Evolutionary conservation across 108 stramenopile species (phyloP), one percentile per base, ranked within the genome.

Genomic region (Pseudonitzschia pungens): DNA sequence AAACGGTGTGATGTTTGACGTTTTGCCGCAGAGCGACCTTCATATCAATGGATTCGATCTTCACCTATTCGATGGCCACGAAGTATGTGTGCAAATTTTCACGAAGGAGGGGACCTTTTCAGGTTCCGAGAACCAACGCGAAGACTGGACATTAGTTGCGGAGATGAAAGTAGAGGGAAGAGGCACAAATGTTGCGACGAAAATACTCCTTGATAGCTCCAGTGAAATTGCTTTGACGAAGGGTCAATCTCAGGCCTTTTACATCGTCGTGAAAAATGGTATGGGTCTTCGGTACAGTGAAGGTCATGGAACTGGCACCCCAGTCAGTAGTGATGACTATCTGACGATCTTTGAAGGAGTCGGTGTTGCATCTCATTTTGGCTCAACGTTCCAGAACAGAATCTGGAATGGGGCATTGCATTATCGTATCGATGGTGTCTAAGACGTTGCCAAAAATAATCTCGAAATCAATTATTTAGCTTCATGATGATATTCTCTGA

Each of bases 341-440:
- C 36, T 73, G 8, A 21, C n/a, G 2, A 56, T 73, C 14, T 42
- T 73, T 22, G 41, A 65, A 45, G 72, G 72, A 57, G 72, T 56
- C 63, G 72, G 72, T 32, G 48, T 45, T 20, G 45, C 36, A 43
- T 73, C 53, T 20, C 21, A 26, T 12, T 73, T 41, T 41, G 32
- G 59, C 8, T 36, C 44, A 1, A 65, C 63, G 16, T 73, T 55
- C 54, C 60, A 33, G 3, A 26, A 28, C 43, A 53, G 72, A 29
- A 29, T 73, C 24, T 73, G 60, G 62, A 73, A 73, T 73, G 72
- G 72, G 12, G 72, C 45, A 28, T 28, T 73, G 26, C 63, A 55
- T 15, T 73, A 73, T 29, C 2, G 12, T 29, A 16, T 56, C 29
- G 20, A 50, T 0, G 29, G 24, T 2, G 10, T 11, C 54, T 55